Percentiles rank a stretch among this genome's conserved stretches.
These are phyloP conservation scores for Vigna trinervia DNA, from an alignment of 306 rosid genomes.

Conservation along the genomic window DNA sequence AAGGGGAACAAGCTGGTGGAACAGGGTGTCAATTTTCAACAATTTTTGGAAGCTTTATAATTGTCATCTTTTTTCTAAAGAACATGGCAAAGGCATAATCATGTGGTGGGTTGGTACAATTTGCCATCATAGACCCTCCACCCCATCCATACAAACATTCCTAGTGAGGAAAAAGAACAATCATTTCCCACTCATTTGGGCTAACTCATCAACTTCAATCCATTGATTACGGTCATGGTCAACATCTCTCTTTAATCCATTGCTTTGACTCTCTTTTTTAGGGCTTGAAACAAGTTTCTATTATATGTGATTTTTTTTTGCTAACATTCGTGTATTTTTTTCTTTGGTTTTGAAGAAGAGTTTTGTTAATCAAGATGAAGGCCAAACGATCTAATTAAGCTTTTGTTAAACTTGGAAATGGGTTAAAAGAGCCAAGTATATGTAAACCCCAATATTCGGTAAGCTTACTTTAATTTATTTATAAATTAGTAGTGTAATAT, in stretches of 20 bases:
- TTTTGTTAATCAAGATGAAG: background rate
- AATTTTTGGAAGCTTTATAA: slow-evolving; percentile 44
- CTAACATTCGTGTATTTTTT: background rate
- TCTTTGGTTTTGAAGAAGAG: background rate
- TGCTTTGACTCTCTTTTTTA: slow-evolving; percentile 49
- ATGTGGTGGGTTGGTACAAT: slow-evolving; percentile 42
- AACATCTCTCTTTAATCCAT: slow-evolving; percentile 50
- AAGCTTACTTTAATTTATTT: too few relatives aligned
- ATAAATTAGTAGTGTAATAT: too few relatives aligned
- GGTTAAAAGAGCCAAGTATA: background rate
- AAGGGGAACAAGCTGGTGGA: slow-evolving; percentile 35
- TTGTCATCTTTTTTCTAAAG: slow-evolving; percentile 40
- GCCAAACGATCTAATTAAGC: background rate
- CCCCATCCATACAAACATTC: slow-evolving; percentile 41
- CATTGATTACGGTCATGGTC: slow-evolving; percentile 48
- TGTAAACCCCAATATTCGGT: background rate
- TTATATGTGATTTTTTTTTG: background rate
- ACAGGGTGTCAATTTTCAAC: slow-evolving; percentile 45
- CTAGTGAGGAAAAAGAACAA: slow-evolving; percentile 44
- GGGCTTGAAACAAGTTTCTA: slow-evolving; percentile 16
- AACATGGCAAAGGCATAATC: slow-evolving; percentile 43
- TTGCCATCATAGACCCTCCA: slow-evolving; percentile 27
- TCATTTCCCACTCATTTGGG: slow-evolving; percentile 71
- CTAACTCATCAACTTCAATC: slow-evolving; percentile 19
- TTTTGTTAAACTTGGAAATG: background rate